These are phyloP conservation scores for Xylaria polymorpha DNA, from an alignment of 2,329 filamentous ascomycete genomes.

Conservation along the genomic window DNA sequence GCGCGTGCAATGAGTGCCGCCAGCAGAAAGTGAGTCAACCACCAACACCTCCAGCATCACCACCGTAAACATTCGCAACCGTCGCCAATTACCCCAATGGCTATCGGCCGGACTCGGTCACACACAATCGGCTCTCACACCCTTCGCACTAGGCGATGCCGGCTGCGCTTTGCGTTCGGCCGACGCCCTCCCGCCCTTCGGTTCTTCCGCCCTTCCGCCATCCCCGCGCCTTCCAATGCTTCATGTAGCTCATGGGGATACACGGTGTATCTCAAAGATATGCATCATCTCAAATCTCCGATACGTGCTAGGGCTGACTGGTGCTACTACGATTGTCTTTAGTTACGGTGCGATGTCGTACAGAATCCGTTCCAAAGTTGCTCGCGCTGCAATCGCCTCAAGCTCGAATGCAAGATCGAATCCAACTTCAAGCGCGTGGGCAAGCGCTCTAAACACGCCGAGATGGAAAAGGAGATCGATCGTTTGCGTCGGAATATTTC, in stretches of 20 bases:
- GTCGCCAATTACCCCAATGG: conserved; percentile 19
- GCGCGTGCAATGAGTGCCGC: conserved; percentile 85
- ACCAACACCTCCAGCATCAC: conserved; percentile 7
- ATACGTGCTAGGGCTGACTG: conserved; percentile 34
- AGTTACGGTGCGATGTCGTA: conserved; percentile 82
- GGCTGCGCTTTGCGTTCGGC: not conserved
- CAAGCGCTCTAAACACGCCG: conserved; percentile 84
- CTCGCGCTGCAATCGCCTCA: conserved; percentile 80
- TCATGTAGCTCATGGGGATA: conserved; percentile 12
- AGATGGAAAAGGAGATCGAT: conserved; percentile 87
- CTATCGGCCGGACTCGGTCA: conserved; percentile 1
- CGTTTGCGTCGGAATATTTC: conserved; percentile 71
- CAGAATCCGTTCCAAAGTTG: conserved; percentile 84
- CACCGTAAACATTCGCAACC: conserved; percentile 8
- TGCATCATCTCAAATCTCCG: conserved; percentile 33
- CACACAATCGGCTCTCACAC: not conserved
- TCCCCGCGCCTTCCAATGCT: not conserved
- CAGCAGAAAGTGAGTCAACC: conserved; percentile 79
- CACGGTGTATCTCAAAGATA: conserved; percentile 34
- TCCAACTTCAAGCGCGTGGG: conserved; percentile 87
- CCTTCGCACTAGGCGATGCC: not conserved
- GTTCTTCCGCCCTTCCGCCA: not conserved
- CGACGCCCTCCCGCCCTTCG: too few relatives aligned
- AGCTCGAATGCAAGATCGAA: conserved; percentile 86
- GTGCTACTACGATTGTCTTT: conserved; percentile 28